Percentiles rank a stretch among this genome's conserved stretches.
These are phyloP conservation scores for Mycena indigotica DNA, from an alignment of 768 basidiomycete genomes.

Conservation along the genomic window DNA sequence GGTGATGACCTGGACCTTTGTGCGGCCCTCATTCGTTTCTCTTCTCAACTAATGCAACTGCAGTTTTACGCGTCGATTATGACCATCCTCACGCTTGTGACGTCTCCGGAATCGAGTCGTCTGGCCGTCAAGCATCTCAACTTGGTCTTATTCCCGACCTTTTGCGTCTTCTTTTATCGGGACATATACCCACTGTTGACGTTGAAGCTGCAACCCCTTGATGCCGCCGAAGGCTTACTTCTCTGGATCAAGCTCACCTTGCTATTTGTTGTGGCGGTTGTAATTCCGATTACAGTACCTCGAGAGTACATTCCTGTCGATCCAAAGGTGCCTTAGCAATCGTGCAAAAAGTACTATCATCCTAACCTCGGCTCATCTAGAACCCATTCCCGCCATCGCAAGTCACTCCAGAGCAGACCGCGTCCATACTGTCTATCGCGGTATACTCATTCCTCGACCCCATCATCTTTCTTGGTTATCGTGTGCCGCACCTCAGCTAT, in stretches of 20 bases:
- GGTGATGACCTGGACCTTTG: constrained; percentile 12
- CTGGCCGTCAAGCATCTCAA: constrained; percentile 28
- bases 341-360: neutral
- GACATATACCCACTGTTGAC: constrained; percentile 62
- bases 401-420: constrained; percentile 50
- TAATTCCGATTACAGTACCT: constrained; percentile 56
- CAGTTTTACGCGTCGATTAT: constrained; percentile 20
- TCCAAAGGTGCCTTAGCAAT: constrained; percentile 39
- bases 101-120: constrained; percentile 5
- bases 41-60: neutral
- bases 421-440: constrained; percentile 45
- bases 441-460: constrained; percentile 58
- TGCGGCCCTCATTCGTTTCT: too few species aligned
- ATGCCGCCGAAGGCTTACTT: constrained; percentile 43
- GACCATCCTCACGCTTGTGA: constrained; percentile 6
- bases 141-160: constrained; percentile 33
- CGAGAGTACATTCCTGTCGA: constrained; percentile 57
- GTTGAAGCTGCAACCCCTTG: constrained; percentile 44
- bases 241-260: constrained; percentile 54
- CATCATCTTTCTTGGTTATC: constrained; percentile 46
- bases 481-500: constrained; percentile 44
- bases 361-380: constrained; percentile 21
- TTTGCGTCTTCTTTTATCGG: constrained; percentile 52
- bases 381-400: constrained; percentile 31
- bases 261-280: constrained; percentile 43